Conservation (phyloP, 768 basidiomycete species). For the Lactarius sp. region DNA sequence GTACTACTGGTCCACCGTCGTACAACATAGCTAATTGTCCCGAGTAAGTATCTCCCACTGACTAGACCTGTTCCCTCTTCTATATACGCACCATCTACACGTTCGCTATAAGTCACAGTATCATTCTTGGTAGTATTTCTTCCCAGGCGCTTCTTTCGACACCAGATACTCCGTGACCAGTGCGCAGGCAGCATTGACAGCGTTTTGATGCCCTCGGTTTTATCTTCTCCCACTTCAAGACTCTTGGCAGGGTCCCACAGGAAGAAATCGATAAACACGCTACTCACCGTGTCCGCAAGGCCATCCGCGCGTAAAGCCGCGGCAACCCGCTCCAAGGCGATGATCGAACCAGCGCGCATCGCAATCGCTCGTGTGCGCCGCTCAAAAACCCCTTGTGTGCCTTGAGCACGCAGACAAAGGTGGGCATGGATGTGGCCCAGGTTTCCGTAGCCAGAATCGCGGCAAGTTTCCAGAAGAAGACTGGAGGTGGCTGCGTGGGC, state of each 20-base stretch:
- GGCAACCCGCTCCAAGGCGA: constrained; percentile 70
- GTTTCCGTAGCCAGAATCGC: constrained; percentile 89
- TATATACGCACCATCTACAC: background rate
- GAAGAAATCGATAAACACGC: constrained; percentile 87
- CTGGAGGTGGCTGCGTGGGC: too few species aligned
- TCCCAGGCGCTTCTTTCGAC: constrained; percentile 38
- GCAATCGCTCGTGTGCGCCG: constrained; percentile 67
- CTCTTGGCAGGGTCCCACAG: constrained; percentile 83
- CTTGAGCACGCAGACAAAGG: constrained; percentile 49
- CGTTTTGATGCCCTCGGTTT: constrained; percentile 33
- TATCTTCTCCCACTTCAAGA: constrained; percentile 41
- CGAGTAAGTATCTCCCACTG: too few species aligned
- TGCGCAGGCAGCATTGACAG: constrained; percentile 62
- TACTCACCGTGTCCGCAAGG: constrained; percentile 42
- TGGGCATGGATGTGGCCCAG: constrained; percentile 74
- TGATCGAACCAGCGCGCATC: constrained; percentile 69
- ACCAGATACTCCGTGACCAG: constrained; percentile 82
- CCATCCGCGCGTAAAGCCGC: constrained; percentile 35
- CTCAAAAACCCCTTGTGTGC: constrained; percentile 42
- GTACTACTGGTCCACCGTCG: too few species aligned
- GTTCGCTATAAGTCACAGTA: too few species aligned
- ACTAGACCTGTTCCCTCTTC: background rate
- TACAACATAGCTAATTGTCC: too few species aligned
- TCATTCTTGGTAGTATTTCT: background rate
- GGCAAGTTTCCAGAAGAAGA: constrained; percentile 76